Base-by-base conservation (phyloP, 1,139 yeast species). In the Yamadazyma pseudoaaseri region DNA sequence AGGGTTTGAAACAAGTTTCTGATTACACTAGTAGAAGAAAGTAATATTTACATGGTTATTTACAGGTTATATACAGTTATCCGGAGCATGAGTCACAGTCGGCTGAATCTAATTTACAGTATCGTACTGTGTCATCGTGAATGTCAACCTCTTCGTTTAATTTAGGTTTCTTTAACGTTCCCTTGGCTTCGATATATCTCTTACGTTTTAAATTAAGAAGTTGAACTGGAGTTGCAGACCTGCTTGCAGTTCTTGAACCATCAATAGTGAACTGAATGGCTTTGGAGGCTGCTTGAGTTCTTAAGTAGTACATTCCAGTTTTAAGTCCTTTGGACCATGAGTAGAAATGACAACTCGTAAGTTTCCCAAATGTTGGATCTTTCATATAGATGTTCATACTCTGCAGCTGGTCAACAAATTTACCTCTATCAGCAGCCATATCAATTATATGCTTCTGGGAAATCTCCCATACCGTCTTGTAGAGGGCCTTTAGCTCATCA, bases 241-340 rank as follows among this genome's bases (percentile, higher is more conserved):
- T 12, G 9, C 28, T 22, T 11, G 26, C 7, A 6, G 10, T 22
- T 22, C 12, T 11, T 6, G 10, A 9, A 4, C 6, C 13, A 10
- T 86, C 95, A 30, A 90, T 79, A 7, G 97, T 90, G 56, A 87
- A 90, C 64, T 89, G 95, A 48, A 90, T 90, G 20, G 97, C 96
- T 34, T 92, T 81, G 18, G 96, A 74, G 3, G 97, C 97, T 22
- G 97, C 96, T 68, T 85, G 94, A 5, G 97, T 90, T 58, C 97
- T 78, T 57, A 92, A 69, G 63, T 92, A 92, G 71, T 92, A 92
- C 96, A 92, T 90, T 42, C 98, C 98, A 4, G 98, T 92, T 73
- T 92, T 92, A 56, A 92, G 75, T 29, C 97, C 98, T 69, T 82
- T 85, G 62, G 83, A 83, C 97, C 97, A 92, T 29, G 96, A 96